phyloP scores from a whole-genome alignment of 805 yeast genomes.

The Kodamaea hsintzibuensis region DNA sequence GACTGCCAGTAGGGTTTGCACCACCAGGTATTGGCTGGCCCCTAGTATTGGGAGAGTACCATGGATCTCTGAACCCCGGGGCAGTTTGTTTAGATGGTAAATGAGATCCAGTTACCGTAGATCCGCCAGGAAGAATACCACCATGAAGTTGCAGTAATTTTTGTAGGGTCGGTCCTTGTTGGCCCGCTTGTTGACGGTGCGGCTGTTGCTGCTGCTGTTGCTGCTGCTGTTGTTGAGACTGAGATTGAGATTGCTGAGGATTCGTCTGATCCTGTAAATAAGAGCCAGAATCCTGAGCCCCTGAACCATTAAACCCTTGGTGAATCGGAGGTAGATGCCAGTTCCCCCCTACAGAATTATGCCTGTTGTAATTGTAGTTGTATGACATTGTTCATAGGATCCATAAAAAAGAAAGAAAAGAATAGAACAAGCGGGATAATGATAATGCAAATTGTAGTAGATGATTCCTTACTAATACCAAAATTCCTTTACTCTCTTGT shows the following conservation, averaged over 20 bases:
- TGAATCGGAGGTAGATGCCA: conserved; percentile 35
- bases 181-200: conserved; percentile 7
- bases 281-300: background rate
- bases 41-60: conserved; percentile 31
- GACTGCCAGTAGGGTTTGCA: background rate
- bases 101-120: background rate
- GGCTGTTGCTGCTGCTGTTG: conserved; percentile 10
- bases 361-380: conserved; percentile 34
- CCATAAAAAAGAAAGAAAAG: background rate
- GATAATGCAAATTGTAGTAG: background rate
- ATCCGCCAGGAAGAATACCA: background rate
- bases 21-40: conserved; percentile 1
- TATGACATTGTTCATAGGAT: conserved; percentile 24
- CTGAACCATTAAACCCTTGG: conserved; percentile 18
- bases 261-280: background rate
- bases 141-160: background rate
- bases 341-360: conserved; percentile 40
- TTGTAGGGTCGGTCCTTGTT: conserved; percentile 2
- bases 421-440: background rate
- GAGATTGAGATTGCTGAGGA: conserved; percentile 1
- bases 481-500: background rate
- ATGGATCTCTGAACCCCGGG: conserved; percentile 45
- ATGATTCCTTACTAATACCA: background rate
- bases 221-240: conserved; percentile 9
- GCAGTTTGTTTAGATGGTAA: conserved; percentile 3